These are phyloP conservation scores for Chiua virens DNA, from an alignment of 768 basidiomycete species.

Conservation along the genomic window DNA sequence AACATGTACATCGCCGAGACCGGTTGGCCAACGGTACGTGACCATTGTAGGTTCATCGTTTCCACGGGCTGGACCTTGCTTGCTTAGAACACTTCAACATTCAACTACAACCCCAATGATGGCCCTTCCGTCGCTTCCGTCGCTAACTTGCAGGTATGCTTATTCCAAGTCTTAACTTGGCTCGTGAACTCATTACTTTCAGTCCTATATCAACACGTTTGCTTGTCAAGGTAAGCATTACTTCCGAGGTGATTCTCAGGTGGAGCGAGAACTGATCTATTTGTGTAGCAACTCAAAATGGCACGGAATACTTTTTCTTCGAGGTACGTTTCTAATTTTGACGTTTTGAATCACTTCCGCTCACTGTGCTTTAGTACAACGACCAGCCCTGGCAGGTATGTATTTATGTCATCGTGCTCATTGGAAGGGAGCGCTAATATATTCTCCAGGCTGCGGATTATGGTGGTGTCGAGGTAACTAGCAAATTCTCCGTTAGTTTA, in stretches of 20 bases:
- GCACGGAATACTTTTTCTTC: slow-evolving; percentile 87
- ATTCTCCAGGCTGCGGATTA: slow-evolving; percentile 50
- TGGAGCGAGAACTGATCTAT: slow-evolving; percentile 6
- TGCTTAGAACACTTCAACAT: slow-evolving; percentile 56
- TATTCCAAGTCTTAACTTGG: neutral
- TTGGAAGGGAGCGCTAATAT: slow-evolving; percentile 11
- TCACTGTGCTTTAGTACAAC: slow-evolving; percentile 45
- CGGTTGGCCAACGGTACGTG: slow-evolving; percentile 74
- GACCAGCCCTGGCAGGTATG: slow-evolving; percentile 83
- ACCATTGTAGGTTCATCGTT: neutral
- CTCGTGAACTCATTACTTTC: slow-evolving; percentile 8
- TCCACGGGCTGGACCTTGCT: neutral
- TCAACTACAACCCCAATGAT: slow-evolving; percentile 54
- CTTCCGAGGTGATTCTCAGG: neutral
- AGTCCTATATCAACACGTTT: slow-evolving; percentile 84
- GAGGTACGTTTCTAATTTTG: slow-evolving; percentile 44
- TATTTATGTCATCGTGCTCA: neutral
- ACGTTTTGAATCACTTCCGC: neutral
- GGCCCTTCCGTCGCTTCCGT: slow-evolving; percentile 66
- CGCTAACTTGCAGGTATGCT: slow-evolving; percentile 54
- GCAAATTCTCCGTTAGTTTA: neutral
- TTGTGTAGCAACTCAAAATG: slow-evolving; percentile 64
- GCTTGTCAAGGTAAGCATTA: slow-evolving; percentile 53
- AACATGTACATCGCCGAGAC: slow-evolving; percentile 94
- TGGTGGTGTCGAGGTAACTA: slow-evolving; percentile 72